Conservation (phyloP, 2,329 filamentous ascomycete species). For the Parastagonospora avenae region DNA sequence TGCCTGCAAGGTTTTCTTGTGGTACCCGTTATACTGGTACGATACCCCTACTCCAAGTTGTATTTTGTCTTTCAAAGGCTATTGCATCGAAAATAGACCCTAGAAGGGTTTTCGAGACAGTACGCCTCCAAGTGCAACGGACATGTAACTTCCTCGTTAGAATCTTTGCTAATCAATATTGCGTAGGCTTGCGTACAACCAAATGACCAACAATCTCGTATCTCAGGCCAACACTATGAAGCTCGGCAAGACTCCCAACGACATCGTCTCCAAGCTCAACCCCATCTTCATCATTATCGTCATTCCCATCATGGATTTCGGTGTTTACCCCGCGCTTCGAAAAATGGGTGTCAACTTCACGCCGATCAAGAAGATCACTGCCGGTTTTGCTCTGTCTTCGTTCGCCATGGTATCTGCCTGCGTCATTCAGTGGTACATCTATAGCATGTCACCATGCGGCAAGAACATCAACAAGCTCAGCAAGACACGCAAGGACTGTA, state of each 20-base stretch:
- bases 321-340: slow-evolving; percentile 72
- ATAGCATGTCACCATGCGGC: slow-evolving; percentile 36
- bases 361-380: slow-evolving; percentile 76
- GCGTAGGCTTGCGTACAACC: slow-evolving; percentile 47
- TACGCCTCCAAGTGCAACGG: too few species aligned
- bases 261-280: slow-evolving; percentile 77
- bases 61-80: too few species aligned
- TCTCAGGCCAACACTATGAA: slow-evolving; percentile 72
- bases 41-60: too few species aligned
- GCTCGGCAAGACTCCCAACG: slow-evolving; percentile 74
- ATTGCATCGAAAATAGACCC: too few species aligned
- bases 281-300: slow-evolving; percentile 77
- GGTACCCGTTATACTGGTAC: slow-evolving; percentile 58
- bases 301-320: slow-evolving; percentile 61
- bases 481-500: slow-evolving; percentile 50
- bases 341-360: slow-evolving; percentile 69
- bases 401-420: slow-evolving; percentile 65
- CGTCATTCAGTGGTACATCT: slow-evolving; percentile 62
- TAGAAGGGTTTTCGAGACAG: too few species aligned
- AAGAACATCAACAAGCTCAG: slow-evolving; percentile 34
- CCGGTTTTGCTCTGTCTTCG: slow-evolving; percentile 69
- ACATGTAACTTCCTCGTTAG: too few species aligned
- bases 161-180: too few species aligned
- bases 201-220: slow-evolving; percentile 70
- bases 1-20: slow-evolving; percentile 54